Base-by-base conservation (phyloP, 495 filamentous ascomycete genomes). In the Talaromyces ruber region DNA sequence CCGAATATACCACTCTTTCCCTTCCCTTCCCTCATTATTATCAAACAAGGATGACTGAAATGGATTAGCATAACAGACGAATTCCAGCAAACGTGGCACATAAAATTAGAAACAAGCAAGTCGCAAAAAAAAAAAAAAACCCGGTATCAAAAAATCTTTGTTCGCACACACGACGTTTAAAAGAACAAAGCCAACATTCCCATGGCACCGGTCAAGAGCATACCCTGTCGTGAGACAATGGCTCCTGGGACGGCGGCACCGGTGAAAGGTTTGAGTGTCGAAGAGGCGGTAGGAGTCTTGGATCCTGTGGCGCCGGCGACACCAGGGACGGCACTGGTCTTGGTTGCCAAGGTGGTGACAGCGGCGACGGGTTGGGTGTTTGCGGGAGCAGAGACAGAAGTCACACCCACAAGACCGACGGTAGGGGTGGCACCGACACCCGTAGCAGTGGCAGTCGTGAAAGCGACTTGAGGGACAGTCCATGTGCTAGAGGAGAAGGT, bases 401-500 rank as follows among this genome's bases (percentile, higher is more conserved):
- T 45, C 0, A 50, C 70, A 3, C 67, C 70, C 14, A 71, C 68
- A 52, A 68, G 54, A 54, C 77, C 59, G 71, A 71, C 55, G 18
- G 84, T 84, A 0, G 81, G 76, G 43, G 84, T 80, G 57, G 66
- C 65, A 37, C 65, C 67, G 16, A 82, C 79, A 39, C 70, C 71
- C 14, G 64, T 68, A 12, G 71, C 69, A 45, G 76, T 76, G 64
- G 70, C 69, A 51, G 88, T 91, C 51, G 81, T 82, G 80, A 92
- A 90, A 65, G 73, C 75, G 58, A 93, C 84, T 70, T 89, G 86
- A n/a, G 90, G 90, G 51, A 92, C 86, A 52, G 84, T 87, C 65
- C 88, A 70, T 62, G 86, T 91, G 76, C 72, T 76, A 70, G 88
- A 72, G 37, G 75, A 84, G 68, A 75, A 79, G 43, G 81, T 82